Base-by-base conservation (phyloP, 169 alveolate genomes). In the Cryptosporidium sp. region DNA sequence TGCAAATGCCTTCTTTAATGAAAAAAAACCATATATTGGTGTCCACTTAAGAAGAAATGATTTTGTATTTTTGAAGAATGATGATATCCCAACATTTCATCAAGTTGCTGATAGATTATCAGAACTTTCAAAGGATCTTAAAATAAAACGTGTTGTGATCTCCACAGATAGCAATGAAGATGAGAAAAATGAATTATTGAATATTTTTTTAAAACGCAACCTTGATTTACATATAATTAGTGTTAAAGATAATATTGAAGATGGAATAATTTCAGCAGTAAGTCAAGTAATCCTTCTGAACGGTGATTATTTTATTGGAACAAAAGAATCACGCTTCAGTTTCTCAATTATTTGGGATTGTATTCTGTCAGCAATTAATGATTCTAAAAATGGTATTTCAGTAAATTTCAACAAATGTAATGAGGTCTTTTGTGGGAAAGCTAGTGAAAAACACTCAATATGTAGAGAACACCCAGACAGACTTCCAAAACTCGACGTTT, bases 281-380 rank as follows among this genome's bases (percentile, higher is more conserved):
- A 59, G 75, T 67, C 89, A 80, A 80, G 33, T 41, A n/a, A 67
- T 80, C 7, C 59, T 80, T 41, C 33, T 80, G 41, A 35, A 65
- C 16, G 75, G 80, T 9, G 68, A 80, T 10, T 80, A 80, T 58
- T 80, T 80, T 35, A 65, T 80, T 29, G 89, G 89, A 41, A 80
- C 89, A 18, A 80, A 80, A 37, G 89, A 80, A 18, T 80, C 89
- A 29, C 89, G 89, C 12, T 80, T 80, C 31, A 80, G 69, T 50
- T 39, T 23, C 8, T 80, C 89, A 35, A 51, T 80, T 43, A 18
- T 48, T 21, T 80, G 89, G 89, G 80, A 80, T 2, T 65, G 89
- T 18, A 80, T 67, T 16, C 26, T 80, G 18, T 59, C 41, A 39
- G 73, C 18, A 23, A 80, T 18, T 18, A 59, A 39, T 5, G 50